Conservation (phyloP, 371 early-diverging fungal species). For the Lichtheimia ornata region DNA sequence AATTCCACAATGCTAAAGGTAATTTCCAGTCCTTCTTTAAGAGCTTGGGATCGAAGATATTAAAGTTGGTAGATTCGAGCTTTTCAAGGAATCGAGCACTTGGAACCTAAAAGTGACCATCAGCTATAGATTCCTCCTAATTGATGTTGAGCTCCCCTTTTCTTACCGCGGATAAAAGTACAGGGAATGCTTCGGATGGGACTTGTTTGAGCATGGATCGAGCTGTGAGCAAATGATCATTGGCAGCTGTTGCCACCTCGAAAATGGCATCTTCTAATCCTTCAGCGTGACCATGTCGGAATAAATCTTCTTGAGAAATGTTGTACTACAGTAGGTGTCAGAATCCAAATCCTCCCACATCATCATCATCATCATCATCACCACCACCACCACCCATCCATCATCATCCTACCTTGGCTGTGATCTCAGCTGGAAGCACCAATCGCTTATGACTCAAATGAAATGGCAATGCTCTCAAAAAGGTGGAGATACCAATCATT, state of each 20-base stretch:
- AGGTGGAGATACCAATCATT: constrained; percentile 79
- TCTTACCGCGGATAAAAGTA: constrained; percentile 64
- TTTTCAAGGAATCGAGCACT: constrained; percentile 62
- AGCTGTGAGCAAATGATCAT: constrained; percentile 80
- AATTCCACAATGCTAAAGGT: constrained; percentile 63
- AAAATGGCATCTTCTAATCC: constrained; percentile 73
- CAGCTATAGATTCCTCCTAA: not conserved
- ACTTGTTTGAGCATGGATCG: constrained; percentile 58
- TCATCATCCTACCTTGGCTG: constrained; percentile 66
- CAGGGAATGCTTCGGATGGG: constrained; percentile 63
- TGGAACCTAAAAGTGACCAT: constrained; percentile 39
- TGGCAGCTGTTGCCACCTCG: constrained; percentile 80
- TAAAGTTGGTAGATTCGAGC: constrained; percentile 72
- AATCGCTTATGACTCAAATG: constrained; percentile 67
- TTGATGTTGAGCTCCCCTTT: not conserved
- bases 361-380: no score
- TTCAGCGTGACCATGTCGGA: constrained; percentile 64
- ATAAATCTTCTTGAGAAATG: constrained; percentile 71
- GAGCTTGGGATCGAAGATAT: constrained; percentile 66
- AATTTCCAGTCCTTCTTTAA: constrained; percentile 68
- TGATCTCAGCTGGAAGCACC: constrained; percentile 72
- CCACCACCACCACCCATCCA: not conserved
- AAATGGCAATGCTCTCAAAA: constrained; percentile 71
- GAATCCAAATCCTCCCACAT: not conserved
- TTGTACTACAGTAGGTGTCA: constrained; percentile 47